These are phyloP conservation scores for Yamadazyma atlantica DNA, from an alignment of 1,139 yeast species.

Conservation along the genomic window DNA sequence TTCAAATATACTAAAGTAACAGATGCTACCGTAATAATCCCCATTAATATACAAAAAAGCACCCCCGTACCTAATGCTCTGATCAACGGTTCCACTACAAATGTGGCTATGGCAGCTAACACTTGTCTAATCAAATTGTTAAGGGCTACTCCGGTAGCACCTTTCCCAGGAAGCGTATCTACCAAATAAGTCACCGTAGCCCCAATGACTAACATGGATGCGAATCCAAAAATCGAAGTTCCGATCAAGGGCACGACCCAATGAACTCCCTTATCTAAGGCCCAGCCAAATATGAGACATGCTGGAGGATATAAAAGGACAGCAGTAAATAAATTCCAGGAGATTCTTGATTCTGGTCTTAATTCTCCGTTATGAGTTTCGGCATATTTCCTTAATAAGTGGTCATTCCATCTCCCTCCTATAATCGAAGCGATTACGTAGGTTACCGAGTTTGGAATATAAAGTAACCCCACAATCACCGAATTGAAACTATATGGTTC, in stretches of 20 bases:
- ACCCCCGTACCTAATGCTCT: slow-evolving; percentile 69
- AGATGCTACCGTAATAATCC: slow-evolving; percentile 49
- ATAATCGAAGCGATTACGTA: slow-evolving; percentile 70
- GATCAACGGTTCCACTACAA: slow-evolving; percentile 68
- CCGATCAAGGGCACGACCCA: slow-evolving; percentile 83
- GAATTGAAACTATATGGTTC: slow-evolving; percentile 70
- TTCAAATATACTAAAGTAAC: slow-evolving; percentile 50
- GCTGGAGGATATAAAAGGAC: slow-evolving; percentile 63
- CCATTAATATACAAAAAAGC: slow-evolving; percentile 64
- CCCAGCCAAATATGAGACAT: slow-evolving; percentile 79
- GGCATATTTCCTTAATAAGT: slow-evolving; percentile 54
- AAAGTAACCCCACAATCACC: slow-evolving; percentile 69
- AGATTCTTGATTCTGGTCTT: slow-evolving; percentile 76
- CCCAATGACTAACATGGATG: slow-evolving; percentile 83
- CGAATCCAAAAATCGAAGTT: slow-evolving; percentile 77
- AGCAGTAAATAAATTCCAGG: slow-evolving; percentile 71
- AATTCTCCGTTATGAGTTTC: slow-evolving; percentile 59
- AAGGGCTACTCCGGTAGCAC: slow-evolving; percentile 86
- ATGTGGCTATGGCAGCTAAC: slow-evolving; percentile 75
- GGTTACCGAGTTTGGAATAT: slow-evolving; percentile 80
- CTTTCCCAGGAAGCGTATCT: slow-evolving; percentile 83
- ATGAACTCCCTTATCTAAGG: slow-evolving; percentile 59
- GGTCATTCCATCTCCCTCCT: slow-evolving; percentile 83
- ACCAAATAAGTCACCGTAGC: slow-evolving; percentile 79
- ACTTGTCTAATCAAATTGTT: slow-evolving; percentile 74